Evolutionary conservation across 768 basidiomycete species (phyloP).

Genomic region (Pleurotus eryngii): DNA sequence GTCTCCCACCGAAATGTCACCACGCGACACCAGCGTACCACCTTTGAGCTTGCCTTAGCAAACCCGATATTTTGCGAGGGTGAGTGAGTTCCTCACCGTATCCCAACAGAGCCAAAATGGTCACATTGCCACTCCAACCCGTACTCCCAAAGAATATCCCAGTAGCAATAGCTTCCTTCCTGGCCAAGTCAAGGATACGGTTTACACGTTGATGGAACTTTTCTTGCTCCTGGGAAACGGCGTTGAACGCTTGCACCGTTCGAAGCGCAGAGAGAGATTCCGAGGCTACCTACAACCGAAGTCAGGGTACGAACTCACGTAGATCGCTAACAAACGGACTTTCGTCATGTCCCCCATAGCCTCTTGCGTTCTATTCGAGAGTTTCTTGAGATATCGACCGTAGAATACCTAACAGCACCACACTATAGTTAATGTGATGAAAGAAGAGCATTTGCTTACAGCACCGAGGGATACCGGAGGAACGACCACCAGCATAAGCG

Average conservation of each 20-base stretch:
- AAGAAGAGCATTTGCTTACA: conserved; percentile 35
- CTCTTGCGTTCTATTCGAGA: conserved; percentile 91
- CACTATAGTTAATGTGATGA: conserved; percentile 1
- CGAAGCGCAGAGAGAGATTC: conserved; percentile 86
- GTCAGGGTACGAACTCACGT: neutral
- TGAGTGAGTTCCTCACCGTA: conserved; percentile 58
- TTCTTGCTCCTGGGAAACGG: conserved; percentile 66
- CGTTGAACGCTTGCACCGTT: conserved; percentile 92
- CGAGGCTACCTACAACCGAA: conserved; percentile 61
- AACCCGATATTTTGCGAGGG: neutral
- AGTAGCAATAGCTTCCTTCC: conserved; percentile 85
- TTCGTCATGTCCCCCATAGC: conserved; percentile 95
- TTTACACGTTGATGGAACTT: conserved; percentile 71
- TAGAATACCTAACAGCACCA: conserved; percentile 74
- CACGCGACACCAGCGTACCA: conserved; percentile 85
- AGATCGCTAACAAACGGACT: conserved; percentile 31
- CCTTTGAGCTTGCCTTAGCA: conserved; percentile 38
- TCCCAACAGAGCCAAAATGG: conserved; percentile 81
- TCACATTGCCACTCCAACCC: conserved; percentile 92
- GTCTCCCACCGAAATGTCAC: conserved; percentile 89
- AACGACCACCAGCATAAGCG: conserved; percentile 90
- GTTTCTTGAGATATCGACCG: conserved; percentile 88
- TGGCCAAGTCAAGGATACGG: conserved; percentile 68
- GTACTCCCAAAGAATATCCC: conserved; percentile 93
- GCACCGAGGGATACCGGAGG: conserved; percentile 86